phyloP scores from a whole-genome alignment of 139 green algal species.

The Auxenochlorella pyrenoidosa region DNA sequence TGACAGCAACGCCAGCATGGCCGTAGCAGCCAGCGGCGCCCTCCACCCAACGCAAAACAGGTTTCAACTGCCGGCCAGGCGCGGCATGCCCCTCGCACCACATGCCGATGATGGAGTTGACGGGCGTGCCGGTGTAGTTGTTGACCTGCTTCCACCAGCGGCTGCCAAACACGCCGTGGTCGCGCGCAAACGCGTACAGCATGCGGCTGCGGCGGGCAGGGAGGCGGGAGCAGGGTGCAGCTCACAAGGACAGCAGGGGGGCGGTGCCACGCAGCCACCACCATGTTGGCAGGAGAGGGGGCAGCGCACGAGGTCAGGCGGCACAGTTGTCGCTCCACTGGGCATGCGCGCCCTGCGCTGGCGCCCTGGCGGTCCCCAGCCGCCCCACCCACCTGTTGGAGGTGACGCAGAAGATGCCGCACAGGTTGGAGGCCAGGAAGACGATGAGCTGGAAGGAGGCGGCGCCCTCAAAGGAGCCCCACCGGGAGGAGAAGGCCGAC shows the following conservation, averaged over 20 bases:
- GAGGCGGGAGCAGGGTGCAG: too few relatives aligned
- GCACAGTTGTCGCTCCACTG: too few relatives aligned
- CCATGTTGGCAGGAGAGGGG: too few relatives aligned
- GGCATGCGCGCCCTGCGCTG: too few relatives aligned
- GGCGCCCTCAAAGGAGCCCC: neutral
- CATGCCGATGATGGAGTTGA: conserved; percentile 55
- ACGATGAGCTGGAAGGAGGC: conserved; percentile 15
- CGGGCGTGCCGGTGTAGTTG: conserved; percentile 40
- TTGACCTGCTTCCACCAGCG: conserved; percentile 22
- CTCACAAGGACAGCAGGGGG: neutral
- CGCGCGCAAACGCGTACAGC: conserved; percentile 63
- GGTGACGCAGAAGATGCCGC: conserved; percentile 57
- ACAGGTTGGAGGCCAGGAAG: conserved; percentile 51
- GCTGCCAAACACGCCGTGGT: conserved; percentile 56
- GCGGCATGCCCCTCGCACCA: neutral
- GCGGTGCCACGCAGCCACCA: neutral
- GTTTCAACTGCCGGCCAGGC: too few relatives aligned
- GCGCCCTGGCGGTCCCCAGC: too few relatives aligned
- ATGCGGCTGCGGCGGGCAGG: conserved; percentile 40
- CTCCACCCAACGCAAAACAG: too few relatives aligned
- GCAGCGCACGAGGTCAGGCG: too few relatives aligned
- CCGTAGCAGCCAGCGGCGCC: too few relatives aligned
- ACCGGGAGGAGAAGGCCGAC: conserved; percentile 38
- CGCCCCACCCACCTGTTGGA: conserved; percentile 31
- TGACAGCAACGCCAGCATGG: too few relatives aligned